phyloP scores from a whole-genome alignment of 164 flowering plant species.

The Nymphaea thermarum region DNA sequence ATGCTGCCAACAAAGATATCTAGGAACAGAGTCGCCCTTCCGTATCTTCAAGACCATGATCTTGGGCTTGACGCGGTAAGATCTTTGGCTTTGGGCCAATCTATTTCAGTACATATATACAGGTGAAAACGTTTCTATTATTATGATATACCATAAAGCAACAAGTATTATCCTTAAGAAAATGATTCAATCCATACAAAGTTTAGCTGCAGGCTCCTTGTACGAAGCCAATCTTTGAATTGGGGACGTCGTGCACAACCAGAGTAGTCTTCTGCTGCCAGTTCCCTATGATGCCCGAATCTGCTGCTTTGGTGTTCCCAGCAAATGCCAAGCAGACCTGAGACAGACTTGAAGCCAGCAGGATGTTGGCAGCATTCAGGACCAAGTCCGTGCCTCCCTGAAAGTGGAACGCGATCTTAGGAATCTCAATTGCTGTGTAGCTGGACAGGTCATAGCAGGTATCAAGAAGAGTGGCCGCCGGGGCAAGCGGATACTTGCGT shows the following conservation, averaged over 20 bases:
- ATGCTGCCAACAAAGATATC: too few relatives aligned
- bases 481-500: conserved; percentile 8
- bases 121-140: too few relatives aligned
- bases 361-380: conserved; percentile 15
- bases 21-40: too few relatives aligned
- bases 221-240: conserved; percentile 28
- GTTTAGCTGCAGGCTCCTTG: conserved; percentile 23
- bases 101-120: too few relatives aligned
- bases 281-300: conserved; percentile 24
- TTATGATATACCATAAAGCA: too few relatives aligned
- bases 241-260: conserved; percentile 31
- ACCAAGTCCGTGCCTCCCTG: conserved; percentile 12
- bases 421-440: neutral
- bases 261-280: conserved; percentile 29
- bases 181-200: too few relatives aligned
- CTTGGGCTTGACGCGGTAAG: too few relatives aligned
- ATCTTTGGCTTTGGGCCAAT: too few relatives aligned
- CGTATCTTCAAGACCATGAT: too few relatives aligned
- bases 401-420: conserved; percentile 13
- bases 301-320: conserved; percentile 10
- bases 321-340: conserved; percentile 35
- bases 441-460: conserved; percentile 10
- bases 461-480: conserved; percentile 3
- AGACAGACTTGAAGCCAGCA: conserved; percentile 1
- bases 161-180: too few relatives aligned